Conservation (phyloP, 139 green algal genomes). For the Tetraselmis chui region DNA sequence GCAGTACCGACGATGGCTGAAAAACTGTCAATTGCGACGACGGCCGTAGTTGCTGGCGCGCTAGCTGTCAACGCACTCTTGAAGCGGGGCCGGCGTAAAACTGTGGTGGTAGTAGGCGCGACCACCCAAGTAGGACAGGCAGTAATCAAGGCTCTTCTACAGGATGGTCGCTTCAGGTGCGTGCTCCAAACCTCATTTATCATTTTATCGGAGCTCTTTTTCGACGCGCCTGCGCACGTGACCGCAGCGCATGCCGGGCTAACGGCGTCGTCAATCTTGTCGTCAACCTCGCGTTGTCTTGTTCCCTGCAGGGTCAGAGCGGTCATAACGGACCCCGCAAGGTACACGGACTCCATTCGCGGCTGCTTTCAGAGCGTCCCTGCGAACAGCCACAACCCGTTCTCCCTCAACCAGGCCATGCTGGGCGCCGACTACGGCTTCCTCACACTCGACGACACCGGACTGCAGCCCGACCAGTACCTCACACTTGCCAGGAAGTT, state of each 20-base stretch:
- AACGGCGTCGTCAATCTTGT: background rate
- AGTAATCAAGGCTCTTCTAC: background rate
- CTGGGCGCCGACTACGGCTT: background rate
- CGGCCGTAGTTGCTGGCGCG: background rate
- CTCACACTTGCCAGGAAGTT: background rate
- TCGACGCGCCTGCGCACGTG: too few species aligned
- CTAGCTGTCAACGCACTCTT: background rate
- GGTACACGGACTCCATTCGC: background rate
- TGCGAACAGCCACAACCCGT: background rate
- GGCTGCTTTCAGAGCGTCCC: background rate
- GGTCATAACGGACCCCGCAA: background rate
- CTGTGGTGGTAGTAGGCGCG: background rate
- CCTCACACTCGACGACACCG: background rate
- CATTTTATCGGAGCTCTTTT: too few species aligned
- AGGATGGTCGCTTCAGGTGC: background rate
- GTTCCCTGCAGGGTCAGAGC: background rate
- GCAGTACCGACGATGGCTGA: too few species aligned
- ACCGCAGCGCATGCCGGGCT: background rate
- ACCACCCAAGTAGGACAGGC: background rate
- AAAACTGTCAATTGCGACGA: too few species aligned
- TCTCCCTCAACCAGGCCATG: background rate
- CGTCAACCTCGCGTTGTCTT: too few species aligned
- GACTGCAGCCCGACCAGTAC: background rate
- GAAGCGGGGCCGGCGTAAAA: background rate
- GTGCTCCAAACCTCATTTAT: background rate